Percentiles rank a stretch among this genome's conserved stretches.
These are phyloP conservation scores for Blumeriella jaapii DNA, from an alignment of 2,329 filamentous ascomycete species.

Conservation along the genomic window DNA sequence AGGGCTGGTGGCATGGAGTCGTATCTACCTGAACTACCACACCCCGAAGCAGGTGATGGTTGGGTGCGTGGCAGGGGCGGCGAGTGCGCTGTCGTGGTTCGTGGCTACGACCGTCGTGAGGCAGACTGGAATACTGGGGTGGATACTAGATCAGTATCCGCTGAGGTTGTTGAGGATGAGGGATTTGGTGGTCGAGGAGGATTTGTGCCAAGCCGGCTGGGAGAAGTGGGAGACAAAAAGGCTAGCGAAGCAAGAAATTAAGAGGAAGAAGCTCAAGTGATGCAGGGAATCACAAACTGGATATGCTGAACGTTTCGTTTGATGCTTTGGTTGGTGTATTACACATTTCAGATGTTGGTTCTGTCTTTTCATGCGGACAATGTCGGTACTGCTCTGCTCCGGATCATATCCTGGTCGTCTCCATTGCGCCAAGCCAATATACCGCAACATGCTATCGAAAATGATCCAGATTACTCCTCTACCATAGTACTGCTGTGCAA, in stretches of 20 bases:
- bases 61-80: slow-evolving; percentile 57
- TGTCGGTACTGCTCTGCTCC: no score
- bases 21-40: slow-evolving; percentile 89
- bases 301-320: no score
- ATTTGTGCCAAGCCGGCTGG: slow-evolving; percentile 86
- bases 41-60: slow-evolving; percentile 79
- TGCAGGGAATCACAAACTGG: background rate
- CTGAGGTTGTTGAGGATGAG: slow-evolving; percentile 59
- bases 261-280: slow-evolving; percentile 22
- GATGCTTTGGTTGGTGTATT: no score
- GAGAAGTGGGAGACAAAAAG: slow-evolving; percentile 63
- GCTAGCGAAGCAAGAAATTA: slow-evolving; percentile 26
- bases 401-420: no score
- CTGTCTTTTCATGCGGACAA: no score
- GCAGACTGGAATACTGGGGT: slow-evolving; percentile 56
- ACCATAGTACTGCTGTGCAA: no score
- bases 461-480: no score
- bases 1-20: slow-evolving; percentile 62
- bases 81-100: slow-evolving; percentile 73
- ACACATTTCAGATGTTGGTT: no score
- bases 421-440: no score
- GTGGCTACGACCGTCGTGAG: slow-evolving; percentile 54
- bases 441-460: no score
- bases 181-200: slow-evolving; percentile 79
- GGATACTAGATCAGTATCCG: slow-evolving; percentile 55